These are phyloP conservation scores for Trametes elegans DNA, from an alignment of 768 basidiomycete genomes.

Conservation along the genomic window DNA sequence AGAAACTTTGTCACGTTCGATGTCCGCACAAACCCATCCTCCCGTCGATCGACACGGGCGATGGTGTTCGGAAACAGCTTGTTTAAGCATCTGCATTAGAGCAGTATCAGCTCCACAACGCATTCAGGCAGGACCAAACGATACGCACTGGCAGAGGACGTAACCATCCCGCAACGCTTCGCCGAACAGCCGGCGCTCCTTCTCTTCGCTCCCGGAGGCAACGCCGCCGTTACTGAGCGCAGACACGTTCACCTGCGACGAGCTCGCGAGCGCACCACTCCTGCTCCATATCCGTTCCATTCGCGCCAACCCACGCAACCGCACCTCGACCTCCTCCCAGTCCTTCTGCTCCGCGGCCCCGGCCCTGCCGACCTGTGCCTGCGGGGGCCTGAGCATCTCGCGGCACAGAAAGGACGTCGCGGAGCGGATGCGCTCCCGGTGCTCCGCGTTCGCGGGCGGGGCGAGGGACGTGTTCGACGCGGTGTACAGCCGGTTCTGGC, in stretches of 20 bases:
- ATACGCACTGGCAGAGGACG: conserved; percentile 84
- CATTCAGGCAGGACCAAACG: neutral
- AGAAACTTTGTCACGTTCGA: conserved; percentile 79
- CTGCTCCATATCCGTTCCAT: conserved; percentile 78
- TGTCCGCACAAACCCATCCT: conserved; percentile 63
- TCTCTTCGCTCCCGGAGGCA: conserved; percentile 63
- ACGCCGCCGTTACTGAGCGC: conserved; percentile 33
- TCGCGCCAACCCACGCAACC: conserved; percentile 56
- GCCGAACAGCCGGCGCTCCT: conserved; percentile 68
- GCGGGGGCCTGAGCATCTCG: conserved; percentile 62
- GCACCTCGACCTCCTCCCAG: conserved; percentile 75
- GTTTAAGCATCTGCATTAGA: conserved; percentile 63
- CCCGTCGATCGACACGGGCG: conserved; percentile 60
- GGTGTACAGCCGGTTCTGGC: conserved; percentile 56
- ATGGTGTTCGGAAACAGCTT: conserved; percentile 64
- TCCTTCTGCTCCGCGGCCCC: conserved; percentile 52
- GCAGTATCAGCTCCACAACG: neutral
- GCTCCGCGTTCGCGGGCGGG: conserved; percentile 48
- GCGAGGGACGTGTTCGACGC: conserved; percentile 57
- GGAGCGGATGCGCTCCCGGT: conserved; percentile 64
- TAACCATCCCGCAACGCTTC: conserved; percentile 83
- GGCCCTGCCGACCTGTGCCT: conserved; percentile 48
- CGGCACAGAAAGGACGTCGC: conserved; percentile 65
- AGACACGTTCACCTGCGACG: conserved; percentile 35
- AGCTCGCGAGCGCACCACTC: conserved; percentile 50